Evolutionary conservation across 177 flowering plant species (phyloP), one percentile per base, ranked within the genome.

Genomic region (Telopea speciosissima): DNA sequence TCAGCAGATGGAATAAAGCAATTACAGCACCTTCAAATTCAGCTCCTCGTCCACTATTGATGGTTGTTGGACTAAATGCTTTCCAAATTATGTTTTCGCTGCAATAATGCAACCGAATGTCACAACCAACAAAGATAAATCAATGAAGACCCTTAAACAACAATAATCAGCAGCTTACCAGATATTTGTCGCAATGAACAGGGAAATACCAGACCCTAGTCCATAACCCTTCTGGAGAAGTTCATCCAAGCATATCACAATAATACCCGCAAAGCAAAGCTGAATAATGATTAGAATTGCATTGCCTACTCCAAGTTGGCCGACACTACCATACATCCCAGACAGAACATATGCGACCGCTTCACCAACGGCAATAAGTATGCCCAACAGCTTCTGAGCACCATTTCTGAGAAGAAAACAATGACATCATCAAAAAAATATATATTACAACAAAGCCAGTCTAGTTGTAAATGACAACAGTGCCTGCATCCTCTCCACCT

Each of bases 181-280:
- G 33, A 80, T 80, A 69, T 80, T 80, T 26, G 82, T 80, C 16
- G 82, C 80, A 3, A 80, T 79, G 61, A 79, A 79, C 17, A 79
- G 72, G 31, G 79, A 79, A 58, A 79, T 79, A n/a, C 82, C 79
- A 74, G 79, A 79, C 11, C 82, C 82, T 52, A 79, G 71, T 54
- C 82, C 82, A 76, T 79, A 79, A 58, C 81, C 79, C 65, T 79
- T 79, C 75, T 79, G 81, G n/a, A 79, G 74, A 63, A 79, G 81
- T 67, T 79, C 81, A 70, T 79, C 81, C 9, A 79, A 68, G 69
- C 81, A 79, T 23, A 76, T 72, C 23, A 79, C 79, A 58, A 79
- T 79, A 14, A 79, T 73, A 52, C 81, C 76, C n/a, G 81, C 81
- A 73, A 79, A 79, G 58, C 72, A 73, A 62, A 79, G 79, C 52